Percentiles rank a stretch among this genome's conserved stretches.
Conservation (phyloP, 1,284 basidiomycete species). For the Leccinum solheimii region DNA sequence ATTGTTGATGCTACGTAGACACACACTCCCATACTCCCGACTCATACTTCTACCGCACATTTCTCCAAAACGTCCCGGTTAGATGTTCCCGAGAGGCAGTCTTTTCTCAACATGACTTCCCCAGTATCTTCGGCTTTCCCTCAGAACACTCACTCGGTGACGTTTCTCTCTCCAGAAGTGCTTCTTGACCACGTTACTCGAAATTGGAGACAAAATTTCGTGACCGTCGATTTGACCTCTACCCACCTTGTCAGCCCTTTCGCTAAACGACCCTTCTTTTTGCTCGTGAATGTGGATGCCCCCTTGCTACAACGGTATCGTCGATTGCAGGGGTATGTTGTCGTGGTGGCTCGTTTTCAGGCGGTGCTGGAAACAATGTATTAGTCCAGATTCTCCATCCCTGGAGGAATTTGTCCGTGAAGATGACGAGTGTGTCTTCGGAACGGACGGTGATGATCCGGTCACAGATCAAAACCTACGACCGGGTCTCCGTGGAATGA, state of each 20-base stretch:
- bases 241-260: slow-evolving; percentile 69
- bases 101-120: slow-evolving; percentile 27
- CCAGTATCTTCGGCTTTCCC: slow-evolving; percentile 22
- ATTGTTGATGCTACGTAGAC: slow-evolving; percentile 10
- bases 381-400: slow-evolving; percentile 37
- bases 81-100: slow-evolving; percentile 13
- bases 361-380: slow-evolving; percentile 12
- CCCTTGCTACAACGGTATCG: slow-evolving; percentile 67
- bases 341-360: neutral
- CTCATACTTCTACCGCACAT: neutral
- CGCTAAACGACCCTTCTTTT: slow-evolving; percentile 86
- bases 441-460: slow-evolving; percentile 26
- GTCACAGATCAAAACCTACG: neutral
- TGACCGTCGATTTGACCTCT: slow-evolving; percentile 74
- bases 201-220: slow-evolving; percentile 81
- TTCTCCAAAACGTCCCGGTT: slow-evolving; percentile 3
- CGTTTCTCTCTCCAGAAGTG: slow-evolving; percentile 55
- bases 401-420: slow-evolving; percentile 68
- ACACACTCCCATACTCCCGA: neutral
- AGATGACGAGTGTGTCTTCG: slow-evolving; percentile 64
- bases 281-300: slow-evolving; percentile 86
- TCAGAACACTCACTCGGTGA: slow-evolving; percentile 22
- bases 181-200: slow-evolving; percentile 80
- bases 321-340: slow-evolving; percentile 50
- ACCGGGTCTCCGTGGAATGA: slow-evolving; percentile 44